Percentiles rank a stretch among this genome's conserved stretches.
These are phyloP conservation scores for Phytophthora agathidicida DNA, from an alignment of 352 stramenopile species.

Conservation along the genomic window DNA sequence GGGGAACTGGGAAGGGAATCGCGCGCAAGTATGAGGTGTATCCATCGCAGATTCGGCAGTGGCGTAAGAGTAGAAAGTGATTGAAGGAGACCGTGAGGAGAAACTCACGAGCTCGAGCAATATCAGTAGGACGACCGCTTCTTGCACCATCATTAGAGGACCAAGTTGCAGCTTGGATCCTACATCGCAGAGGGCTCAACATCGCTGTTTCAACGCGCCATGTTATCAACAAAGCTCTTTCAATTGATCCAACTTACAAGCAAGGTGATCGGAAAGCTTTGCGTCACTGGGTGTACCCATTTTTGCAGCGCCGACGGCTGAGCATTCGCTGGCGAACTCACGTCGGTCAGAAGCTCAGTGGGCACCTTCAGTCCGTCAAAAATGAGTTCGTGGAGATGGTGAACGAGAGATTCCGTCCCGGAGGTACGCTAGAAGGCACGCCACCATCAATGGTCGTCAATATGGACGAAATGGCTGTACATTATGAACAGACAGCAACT, in stretches of 20 bases:
- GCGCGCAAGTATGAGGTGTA: not conserved
- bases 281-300: conserved; percentile 11
- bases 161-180: conserved; percentile 1
- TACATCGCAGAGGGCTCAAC: not conserved
- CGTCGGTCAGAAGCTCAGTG: conserved; percentile 11
- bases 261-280: not conserved
- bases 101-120: not conserved
- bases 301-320: not conserved
- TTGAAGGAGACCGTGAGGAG: not conserved
- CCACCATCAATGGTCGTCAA: conserved; percentile 2
- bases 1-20: not conserved
- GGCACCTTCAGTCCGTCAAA: not conserved
- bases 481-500: conserved; percentile 3
- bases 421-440: conserved; percentile 1
- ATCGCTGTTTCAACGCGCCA: conserved; percentile 6
- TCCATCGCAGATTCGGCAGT: not conserved
- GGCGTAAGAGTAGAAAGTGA: not conserved
- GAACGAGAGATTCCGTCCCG: conserved; percentile 5
- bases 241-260: conserved; percentile 2
- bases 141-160: not conserved
- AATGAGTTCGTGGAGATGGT: conserved; percentile 5
- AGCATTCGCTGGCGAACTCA: conserved; percentile 4
- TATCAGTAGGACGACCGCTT: not conserved
- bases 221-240: conserved; percentile 3
- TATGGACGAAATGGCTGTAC: not conserved